Evolutionary conservation across 148 eudicot genomes (phyloP).

Genomic region (Silene latifolia): DNA sequence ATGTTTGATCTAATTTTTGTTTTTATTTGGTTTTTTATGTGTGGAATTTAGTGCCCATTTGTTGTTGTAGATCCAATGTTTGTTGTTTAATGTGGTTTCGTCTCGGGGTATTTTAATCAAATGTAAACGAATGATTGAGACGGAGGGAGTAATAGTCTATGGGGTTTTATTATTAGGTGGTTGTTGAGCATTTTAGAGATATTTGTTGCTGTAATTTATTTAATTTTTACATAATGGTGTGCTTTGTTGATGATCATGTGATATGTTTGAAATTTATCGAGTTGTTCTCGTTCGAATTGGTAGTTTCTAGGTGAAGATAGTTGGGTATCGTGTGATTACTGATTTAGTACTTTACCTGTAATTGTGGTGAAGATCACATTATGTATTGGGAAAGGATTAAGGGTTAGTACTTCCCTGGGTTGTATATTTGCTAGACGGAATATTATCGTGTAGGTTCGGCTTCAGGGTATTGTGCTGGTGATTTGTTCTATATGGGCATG

Average conservation of each 20-base stretch:
- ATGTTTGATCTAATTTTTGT: constrained; percentile 20
- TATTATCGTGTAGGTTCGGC: not conserved
- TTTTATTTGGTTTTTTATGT: constrained; percentile 2
- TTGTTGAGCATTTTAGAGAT: not conserved
- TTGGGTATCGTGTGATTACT: too few species aligned
- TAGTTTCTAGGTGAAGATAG: not conserved
- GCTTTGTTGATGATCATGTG: not conserved
- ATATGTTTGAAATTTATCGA: not conserved
- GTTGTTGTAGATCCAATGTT: constrained; percentile 25
- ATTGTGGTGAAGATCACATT: not conserved
- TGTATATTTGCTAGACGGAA: not conserved
- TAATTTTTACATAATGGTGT: too few species aligned
- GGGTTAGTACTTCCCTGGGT: not conserved
- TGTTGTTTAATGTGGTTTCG: constrained; percentile 12
- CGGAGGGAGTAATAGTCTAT: too few species aligned
- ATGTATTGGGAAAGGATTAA: not conserved
- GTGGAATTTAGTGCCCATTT: not conserved
- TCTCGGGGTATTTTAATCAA: constrained; percentile 11
- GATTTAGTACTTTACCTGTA: not conserved
- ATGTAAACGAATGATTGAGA: too few species aligned
- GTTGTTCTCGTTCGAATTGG: not conserved
- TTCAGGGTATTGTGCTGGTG: not conserved
- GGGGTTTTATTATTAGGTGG: too few species aligned
- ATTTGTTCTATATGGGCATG: not conserved
- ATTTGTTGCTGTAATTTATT: not conserved